Evolutionary conservation across 345 rosid genomes (phyloP).

Genomic region (Populus alba): DNA sequence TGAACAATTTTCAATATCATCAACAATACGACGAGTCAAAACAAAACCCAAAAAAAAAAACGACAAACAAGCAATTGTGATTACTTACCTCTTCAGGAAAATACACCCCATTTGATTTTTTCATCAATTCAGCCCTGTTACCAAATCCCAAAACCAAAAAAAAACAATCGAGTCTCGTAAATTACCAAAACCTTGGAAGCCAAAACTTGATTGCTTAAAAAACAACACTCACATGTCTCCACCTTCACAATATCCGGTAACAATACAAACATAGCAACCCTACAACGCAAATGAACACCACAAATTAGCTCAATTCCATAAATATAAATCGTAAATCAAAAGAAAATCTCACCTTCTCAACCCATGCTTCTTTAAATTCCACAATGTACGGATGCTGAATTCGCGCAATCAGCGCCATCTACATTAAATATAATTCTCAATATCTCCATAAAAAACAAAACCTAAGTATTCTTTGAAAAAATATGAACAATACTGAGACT

Average conservation of each 20-base stretch:
- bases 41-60: background rate
- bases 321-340: background rate
- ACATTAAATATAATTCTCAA: slow-evolving; percentile 14
- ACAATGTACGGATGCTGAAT: slow-evolving; percentile 89
- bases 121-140: slow-evolving; percentile 92
- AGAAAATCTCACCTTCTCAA: slow-evolving; percentile 57
- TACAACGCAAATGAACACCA: slow-evolving; percentile 29
- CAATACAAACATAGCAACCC: slow-evolving; percentile 99
- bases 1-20: slow-evolving; percentile 23
- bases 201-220: background rate
- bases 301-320: background rate
- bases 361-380: slow-evolving; percentile 99
- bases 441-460: background rate
- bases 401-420: slow-evolving; percentile 95
- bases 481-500: background rate
- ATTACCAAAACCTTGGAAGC: slow-evolving; percentile 10
- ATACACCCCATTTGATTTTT: slow-evolving; percentile 77
- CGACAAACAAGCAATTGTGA: background rate
- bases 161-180: background rate
- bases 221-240: slow-evolving; percentile 89
- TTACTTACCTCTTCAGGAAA: slow-evolving; percentile 81
- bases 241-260: slow-evolving; percentile 98
- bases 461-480: background rate
- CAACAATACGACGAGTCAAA: slow-evolving; percentile 8
- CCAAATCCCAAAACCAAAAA: slow-evolving; percentile 7